These are phyloP conservation scores for Lentinula sp. DNA, from an alignment of 768 basidiomycete genomes.

Conservation along the genomic window DNA sequence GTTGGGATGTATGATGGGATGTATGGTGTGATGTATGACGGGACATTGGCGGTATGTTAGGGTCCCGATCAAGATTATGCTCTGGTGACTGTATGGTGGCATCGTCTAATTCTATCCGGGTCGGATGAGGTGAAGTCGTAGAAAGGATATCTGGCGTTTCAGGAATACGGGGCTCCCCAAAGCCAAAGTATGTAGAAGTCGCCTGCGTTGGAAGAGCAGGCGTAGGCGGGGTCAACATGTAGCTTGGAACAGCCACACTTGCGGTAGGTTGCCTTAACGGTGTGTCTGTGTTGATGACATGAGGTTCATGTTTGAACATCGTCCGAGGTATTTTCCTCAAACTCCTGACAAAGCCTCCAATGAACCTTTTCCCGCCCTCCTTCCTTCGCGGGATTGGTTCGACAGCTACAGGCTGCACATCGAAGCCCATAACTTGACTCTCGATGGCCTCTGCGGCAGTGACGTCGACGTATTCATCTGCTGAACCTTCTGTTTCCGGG, in stretches of 20 bases:
- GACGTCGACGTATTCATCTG: background rate
- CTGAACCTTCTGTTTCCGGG: background rate
- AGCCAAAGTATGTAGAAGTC: background rate
- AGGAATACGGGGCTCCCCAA: background rate
- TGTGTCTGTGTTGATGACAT: background rate
- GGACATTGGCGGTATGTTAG: background rate
- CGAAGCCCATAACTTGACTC: background rate
- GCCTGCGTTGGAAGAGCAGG: background rate
- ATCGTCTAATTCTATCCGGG: constrained; percentile 1
- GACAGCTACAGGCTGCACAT: background rate
- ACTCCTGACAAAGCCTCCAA: constrained; percentile 1
- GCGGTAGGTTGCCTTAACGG: background rate
- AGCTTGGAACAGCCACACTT: background rate
- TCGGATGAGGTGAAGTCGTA: background rate
- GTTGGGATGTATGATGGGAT: background rate
- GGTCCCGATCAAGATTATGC: background rate
- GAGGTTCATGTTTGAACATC: background rate
- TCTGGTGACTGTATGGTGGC: background rate
- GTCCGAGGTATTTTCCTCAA: background rate
- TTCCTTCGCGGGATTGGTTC: background rate
- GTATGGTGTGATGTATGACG: background rate
- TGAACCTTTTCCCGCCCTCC: background rate
- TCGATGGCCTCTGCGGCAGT: background rate
- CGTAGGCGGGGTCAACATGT: constrained; percentile 2
- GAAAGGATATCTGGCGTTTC: background rate